Percentiles rank a stretch among this genome's conserved stretches.
phyloP scores from a whole-genome alignment of 371 early-diverging fungal genomes.

The Gilbertella persicaria region DNA sequence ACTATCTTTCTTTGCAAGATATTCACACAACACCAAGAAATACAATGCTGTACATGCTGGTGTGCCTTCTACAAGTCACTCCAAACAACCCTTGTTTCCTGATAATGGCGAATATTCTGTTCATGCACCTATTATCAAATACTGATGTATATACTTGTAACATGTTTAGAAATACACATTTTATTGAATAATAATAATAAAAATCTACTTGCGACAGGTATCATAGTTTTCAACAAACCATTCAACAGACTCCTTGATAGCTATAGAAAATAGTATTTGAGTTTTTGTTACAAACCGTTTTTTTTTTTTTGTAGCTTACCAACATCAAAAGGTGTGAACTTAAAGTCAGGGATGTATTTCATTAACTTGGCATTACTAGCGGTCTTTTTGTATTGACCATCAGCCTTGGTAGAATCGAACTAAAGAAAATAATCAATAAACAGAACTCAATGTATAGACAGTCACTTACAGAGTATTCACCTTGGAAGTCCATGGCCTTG shows the following conservation, averaged over 20 bases:
- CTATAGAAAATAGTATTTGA: constrained; percentile 35
- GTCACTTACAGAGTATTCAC: constrained; percentile 53
- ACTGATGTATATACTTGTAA: no score
- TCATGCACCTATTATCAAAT: no score
- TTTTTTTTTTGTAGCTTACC: constrained; percentile 37
- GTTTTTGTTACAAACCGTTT: background rate
- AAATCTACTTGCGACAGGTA: constrained; percentile 56
- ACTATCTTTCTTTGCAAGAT: background rate
- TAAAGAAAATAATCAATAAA: constrained; percentile 13
- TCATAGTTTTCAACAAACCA: constrained; percentile 82
- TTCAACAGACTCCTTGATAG: constrained; percentile 73
- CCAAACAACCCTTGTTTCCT: no score
- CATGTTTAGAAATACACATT: no score
- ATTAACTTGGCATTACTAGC: constrained; percentile 81
- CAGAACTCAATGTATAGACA: background rate
- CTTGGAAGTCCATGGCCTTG: constrained; percentile 67
- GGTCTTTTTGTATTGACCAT: constrained; percentile 90
- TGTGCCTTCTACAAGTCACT: no score
- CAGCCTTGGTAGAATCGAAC: constrained; percentile 79
- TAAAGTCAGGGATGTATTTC: constrained; percentile 74
- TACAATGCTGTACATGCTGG: background rate
- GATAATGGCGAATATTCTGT: no score
- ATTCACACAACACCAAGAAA: background rate
- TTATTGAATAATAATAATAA: no score
- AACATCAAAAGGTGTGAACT: constrained; percentile 80